Conservation (phyloP, 345 rosid genomes). For the Arabidopsis thaliana region DNA sequence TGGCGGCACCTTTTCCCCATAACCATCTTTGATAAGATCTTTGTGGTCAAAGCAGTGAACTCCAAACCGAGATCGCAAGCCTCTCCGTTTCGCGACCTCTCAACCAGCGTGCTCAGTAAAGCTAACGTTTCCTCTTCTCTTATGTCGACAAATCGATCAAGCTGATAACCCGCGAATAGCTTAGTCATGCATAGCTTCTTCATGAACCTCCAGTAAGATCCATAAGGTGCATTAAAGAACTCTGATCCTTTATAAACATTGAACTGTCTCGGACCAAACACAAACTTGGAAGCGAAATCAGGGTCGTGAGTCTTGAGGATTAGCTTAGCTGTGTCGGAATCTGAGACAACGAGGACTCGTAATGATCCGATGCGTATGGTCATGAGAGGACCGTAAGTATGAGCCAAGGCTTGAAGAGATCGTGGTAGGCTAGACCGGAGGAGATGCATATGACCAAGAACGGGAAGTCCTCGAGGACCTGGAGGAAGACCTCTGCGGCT, state of each 20-base stretch:
- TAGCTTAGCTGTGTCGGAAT: conserved; percentile 51
- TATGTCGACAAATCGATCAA: conserved; percentile 55
- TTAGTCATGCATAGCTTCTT: conserved; percentile 66
- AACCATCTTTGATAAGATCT: conserved; percentile 59
- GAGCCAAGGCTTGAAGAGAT: conserved; percentile 57
- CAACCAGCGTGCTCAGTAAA: conserved; percentile 48
- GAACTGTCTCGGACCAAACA: conserved; percentile 57
- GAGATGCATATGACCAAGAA: conserved; percentile 79
- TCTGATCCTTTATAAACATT: conserved; percentile 60
- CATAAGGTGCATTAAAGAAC: conserved; percentile 63
- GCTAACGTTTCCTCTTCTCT: conserved; percentile 58
- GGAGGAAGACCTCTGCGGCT: conserved; percentile 48
- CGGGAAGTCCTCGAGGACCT: conserved; percentile 61
- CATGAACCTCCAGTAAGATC: conserved; percentile 78
- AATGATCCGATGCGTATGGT: conserved; percentile 54
- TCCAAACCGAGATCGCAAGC: conserved; percentile 58
- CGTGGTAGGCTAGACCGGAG: conserved; percentile 55
- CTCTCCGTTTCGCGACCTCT: conserved; percentile 43
- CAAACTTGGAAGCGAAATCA: conserved; percentile 62
- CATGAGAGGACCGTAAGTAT: conserved; percentile 66
- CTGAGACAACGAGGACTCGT: conserved; percentile 53
- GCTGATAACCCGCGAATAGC: conserved; percentile 61
- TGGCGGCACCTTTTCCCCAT: conserved; percentile 58
- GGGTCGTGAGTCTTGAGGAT: conserved; percentile 59
- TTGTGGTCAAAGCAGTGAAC: conserved; percentile 54